Percentiles rank a stretch among this genome's conserved stretches.
These are phyloP conservation scores for Glebionis coronaria DNA, from an alignment of 129 eudicot species.

Conservation along the genomic window DNA sequence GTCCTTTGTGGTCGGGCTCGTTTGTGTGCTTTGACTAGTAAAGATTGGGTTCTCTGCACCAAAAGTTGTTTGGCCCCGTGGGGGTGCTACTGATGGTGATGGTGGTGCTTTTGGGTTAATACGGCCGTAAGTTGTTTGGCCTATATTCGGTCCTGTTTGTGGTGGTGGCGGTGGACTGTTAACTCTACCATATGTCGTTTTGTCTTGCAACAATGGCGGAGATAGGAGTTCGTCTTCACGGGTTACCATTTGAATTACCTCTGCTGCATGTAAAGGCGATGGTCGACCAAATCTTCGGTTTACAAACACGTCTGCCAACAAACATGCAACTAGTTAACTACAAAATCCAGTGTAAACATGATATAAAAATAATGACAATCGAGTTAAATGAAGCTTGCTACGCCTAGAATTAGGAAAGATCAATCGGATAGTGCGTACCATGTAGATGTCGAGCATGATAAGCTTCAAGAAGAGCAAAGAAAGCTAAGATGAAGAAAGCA, in stretches of 20 bases:
- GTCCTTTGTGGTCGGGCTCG: conserved; percentile 4
- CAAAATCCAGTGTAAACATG: too few relatives aligned
- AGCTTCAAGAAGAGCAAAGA: conserved; percentile 15
- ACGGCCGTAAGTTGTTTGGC: background rate
- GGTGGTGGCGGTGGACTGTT: conserved; percentile 6
- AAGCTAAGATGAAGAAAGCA: conserved; percentile 11
- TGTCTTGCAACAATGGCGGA: background rate
- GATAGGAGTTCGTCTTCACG: conserved; percentile 3
- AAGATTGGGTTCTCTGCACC: background rate
- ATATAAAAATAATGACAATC: too few relatives aligned
- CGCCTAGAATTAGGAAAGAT: background rate
- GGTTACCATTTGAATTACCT: conserved; percentile 3
- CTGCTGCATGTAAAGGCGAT: background rate
- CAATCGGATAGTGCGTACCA: background rate
- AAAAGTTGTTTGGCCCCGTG: background rate
- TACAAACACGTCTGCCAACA: conserved; percentile 6
- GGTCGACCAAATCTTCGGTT: background rate
- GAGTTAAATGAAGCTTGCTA: too few relatives aligned
- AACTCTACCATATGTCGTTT: background rate
- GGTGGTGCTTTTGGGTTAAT: conserved; percentile 14
- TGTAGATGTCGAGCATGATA: conserved; percentile 25
- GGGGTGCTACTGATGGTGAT: background rate
- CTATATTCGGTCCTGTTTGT: background rate
- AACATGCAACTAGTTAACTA: too few relatives aligned
- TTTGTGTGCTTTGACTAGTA: background rate